These are phyloP conservation scores for Allium cepa DNA, from an alignment of 106 monocot species.

Conservation along the genomic window DNA sequence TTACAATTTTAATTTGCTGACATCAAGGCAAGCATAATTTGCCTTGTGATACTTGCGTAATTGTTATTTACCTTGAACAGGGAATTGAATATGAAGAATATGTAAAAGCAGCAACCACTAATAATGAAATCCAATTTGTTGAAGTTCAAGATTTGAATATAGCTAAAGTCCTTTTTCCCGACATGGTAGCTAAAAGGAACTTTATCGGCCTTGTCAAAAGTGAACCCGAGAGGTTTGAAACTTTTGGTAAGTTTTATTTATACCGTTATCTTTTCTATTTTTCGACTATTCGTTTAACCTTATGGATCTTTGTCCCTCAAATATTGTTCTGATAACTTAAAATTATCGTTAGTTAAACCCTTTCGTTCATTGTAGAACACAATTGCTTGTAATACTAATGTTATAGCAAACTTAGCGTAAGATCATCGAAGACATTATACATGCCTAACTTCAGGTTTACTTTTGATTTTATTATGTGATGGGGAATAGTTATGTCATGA, in stretches of 20 bases:
- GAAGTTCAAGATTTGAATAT: slow-evolving; percentile 51
- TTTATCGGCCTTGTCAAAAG: slow-evolving; percentile 87
- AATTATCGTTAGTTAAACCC: too few species aligned
- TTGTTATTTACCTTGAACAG: slow-evolving; percentile 21
- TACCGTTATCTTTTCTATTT: background rate
- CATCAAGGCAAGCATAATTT: background rate
- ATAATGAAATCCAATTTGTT: slow-evolving; percentile 89
- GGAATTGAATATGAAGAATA: slow-evolving; percentile 70
- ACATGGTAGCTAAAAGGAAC: slow-evolving; percentile 25
- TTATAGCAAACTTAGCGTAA: background rate
- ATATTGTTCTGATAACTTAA: background rate
- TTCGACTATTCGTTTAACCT: background rate
- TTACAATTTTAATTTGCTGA: background rate
- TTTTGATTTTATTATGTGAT: background rate
- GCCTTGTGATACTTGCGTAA: background rate
- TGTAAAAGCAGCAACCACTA: slow-evolving; percentile 66
- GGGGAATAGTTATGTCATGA: background rate
- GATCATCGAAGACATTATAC: background rate
- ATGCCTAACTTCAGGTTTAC: background rate
- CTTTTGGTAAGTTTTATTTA: slow-evolving; percentile 46
- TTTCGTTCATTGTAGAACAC: too few species aligned
- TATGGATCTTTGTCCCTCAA: background rate
- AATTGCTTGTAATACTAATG: background rate
- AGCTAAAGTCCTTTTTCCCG: slow-evolving; percentile 73
- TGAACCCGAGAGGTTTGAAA: slow-evolving; percentile 81